Evolutionary conservation across 83 land plant species (phyloP).

Genomic region (Isoetes engelmannii): DNA sequence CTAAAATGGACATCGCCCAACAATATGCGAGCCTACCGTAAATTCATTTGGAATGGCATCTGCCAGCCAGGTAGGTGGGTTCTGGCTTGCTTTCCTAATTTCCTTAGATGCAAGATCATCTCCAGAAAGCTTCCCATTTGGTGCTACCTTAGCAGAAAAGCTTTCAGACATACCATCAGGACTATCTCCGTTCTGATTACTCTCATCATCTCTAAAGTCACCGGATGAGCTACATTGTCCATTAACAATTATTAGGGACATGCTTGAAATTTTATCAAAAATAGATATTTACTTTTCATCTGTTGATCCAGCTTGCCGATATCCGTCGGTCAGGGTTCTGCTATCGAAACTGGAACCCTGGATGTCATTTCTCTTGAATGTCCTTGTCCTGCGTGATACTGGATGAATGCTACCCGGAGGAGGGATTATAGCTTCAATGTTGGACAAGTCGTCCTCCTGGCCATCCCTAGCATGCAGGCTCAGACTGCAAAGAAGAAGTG

Average conservation of each 20-base stretch:
- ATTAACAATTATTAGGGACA: neutral
- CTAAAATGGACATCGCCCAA: neutral
- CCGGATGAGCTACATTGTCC: conserved; percentile 52
- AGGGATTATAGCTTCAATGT: conserved; percentile 44
- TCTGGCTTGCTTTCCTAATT: conserved; percentile 33
- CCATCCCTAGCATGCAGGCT: conserved; percentile 33
- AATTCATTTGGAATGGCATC: conserved; percentile 89
- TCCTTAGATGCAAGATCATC: conserved; percentile 37
- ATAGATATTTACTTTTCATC: conserved; percentile 57
- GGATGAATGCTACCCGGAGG: conserved; percentile 42
- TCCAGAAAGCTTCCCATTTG: conserved; percentile 27
- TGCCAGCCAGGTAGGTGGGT: conserved; percentile 76
- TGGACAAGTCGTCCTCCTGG: conserved; percentile 77
- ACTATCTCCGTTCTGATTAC: conserved; percentile 30
- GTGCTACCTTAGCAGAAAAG: conserved; percentile 6
- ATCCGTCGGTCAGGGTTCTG: conserved; percentile 36
- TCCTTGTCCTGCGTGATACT: conserved; percentile 80
- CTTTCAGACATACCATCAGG: conserved; percentile 41
- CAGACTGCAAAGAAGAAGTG: conserved; percentile 45
- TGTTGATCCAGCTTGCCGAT: conserved; percentile 41
- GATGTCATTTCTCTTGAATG: conserved; percentile 11
- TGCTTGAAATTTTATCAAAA: neutral
- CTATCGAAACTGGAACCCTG: conserved; percentile 15
- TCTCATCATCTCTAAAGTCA: conserved; percentile 77
- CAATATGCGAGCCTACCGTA: conserved; percentile 7